Evolutionary conservation across 225 moss, liverwort and hornwort genomes (phyloP).

Genomic region (Ulota crispa): DNA sequence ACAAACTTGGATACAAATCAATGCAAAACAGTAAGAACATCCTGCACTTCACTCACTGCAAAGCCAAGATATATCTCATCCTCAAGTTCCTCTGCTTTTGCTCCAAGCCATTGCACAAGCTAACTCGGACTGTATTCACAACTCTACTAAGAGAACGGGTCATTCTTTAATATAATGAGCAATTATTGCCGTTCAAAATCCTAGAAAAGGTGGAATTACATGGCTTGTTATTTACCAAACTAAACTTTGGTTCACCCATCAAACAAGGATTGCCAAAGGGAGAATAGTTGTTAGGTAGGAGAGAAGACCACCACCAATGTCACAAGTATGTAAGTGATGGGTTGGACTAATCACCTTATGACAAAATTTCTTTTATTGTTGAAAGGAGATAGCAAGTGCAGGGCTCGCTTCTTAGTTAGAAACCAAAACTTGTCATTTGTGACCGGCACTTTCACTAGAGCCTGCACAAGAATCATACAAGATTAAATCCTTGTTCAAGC

Average conservation of each 20-base stretch:
- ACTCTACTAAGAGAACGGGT: background rate
- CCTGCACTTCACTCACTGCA: constrained; percentile 69
- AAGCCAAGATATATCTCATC: constrained; percentile 91
- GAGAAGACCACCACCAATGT: background rate
- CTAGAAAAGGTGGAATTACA: too few relatives aligned
- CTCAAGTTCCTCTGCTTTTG: constrained; percentile 78
- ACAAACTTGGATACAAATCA: too few relatives aligned
- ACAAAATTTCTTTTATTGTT: constrained; percentile 73
- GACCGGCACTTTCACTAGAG: constrained; percentile 66
- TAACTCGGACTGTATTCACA: constrained; percentile 62
- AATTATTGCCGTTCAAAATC: too few relatives aligned
- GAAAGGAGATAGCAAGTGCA: constrained; percentile 70
- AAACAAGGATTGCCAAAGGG: too few relatives aligned
- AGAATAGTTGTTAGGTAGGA: too few relatives aligned
- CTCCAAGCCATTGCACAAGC: constrained; percentile 80
- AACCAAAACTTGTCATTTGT: constrained; percentile 82
- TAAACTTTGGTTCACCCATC: too few relatives aligned
- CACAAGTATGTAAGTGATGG: background rate
- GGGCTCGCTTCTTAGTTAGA: constrained; percentile 58
- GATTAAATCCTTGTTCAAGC: background rate
- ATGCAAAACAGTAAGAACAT: background rate
- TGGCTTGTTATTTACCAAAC: too few relatives aligned
- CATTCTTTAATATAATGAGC: too few relatives aligned
- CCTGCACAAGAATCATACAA: constrained; percentile 33
- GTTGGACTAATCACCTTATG: constrained; percentile 55